phyloP scores from a whole-genome alignment of 2,329 filamentous ascomycete species.

The Fusarium incarnatum region DNA sequence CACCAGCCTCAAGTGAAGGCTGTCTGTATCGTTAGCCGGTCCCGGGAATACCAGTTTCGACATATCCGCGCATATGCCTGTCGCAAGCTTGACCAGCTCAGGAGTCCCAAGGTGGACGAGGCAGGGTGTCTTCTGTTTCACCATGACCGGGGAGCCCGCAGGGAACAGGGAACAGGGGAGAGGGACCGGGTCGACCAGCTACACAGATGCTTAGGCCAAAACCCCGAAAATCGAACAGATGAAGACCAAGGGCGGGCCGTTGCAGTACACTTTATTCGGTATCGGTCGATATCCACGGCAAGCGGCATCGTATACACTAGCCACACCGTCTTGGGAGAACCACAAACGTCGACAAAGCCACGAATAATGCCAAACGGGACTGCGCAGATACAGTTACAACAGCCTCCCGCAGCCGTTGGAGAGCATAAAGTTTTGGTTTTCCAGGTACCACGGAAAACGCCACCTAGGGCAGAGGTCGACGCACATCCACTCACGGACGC shows the following conservation, averaged over 20 bases:
- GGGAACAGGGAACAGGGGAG: conserved; percentile 37
- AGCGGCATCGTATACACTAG: conserved; percentile 39
- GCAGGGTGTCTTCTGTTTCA: conserved; percentile 66
- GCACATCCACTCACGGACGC: conserved; percentile 32
- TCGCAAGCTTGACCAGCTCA: conserved; percentile 60
- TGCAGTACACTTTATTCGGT: conserved; percentile 41
- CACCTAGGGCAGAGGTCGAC: conserved; percentile 29
- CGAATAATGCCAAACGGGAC: conserved; percentile 2
- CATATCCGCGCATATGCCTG: conserved; percentile 46
- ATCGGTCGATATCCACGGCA: conserved; percentile 24
- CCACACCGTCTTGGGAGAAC: conserved; percentile 36
- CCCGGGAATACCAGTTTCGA: conserved; percentile 41
- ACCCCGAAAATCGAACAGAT: conserved; percentile 36
- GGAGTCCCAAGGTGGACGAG: conserved; percentile 58
- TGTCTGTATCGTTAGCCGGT: conserved; percentile 18
- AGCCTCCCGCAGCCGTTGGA: conserved; percentile 16
- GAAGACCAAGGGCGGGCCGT: conserved; percentile 44
- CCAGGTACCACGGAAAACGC: conserved; percentile 18
- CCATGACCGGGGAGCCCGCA: conserved; percentile 56
- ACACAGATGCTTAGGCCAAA: conserved; percentile 36
- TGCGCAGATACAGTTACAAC: conserved; percentile 18
- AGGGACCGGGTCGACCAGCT: conserved; percentile 36
- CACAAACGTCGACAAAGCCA: conserved; percentile 14
- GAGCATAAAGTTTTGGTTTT: conserved; percentile 21
- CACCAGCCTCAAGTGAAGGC: conserved; percentile 44